A percentile compares a stretch with the other conserved stretches of the same genome.
Evolutionary conservation across 192 early-diverging fungal genomes (phyloP).

Genomic region (Pecoramyces ruminantium): DNA sequence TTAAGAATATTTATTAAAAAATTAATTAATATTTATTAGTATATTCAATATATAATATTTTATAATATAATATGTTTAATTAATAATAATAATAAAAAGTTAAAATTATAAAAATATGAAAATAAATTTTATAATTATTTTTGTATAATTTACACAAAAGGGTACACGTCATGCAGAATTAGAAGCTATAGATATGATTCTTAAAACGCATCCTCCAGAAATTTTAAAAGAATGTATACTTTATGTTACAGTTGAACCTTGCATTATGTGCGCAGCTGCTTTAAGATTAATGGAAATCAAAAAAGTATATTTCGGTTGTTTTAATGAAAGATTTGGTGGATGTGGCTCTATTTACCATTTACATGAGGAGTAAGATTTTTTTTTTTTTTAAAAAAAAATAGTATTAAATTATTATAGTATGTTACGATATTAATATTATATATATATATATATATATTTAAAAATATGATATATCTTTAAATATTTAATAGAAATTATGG

Average conservation of each 20-base stretch:
- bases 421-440: too few relatives aligned
- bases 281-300: slow-evolving; percentile 60
- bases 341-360: slow-evolving; percentile 79
- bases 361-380: slow-evolving; percentile 44
- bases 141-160: too few relatives aligned
- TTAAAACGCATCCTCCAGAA: slow-evolving; percentile 7
- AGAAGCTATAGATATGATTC: slow-evolving; percentile 73
- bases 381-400: neutral
- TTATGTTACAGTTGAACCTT: slow-evolving; percentile 96
- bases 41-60: too few relatives aligned
- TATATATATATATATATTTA: neutral
- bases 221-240: slow-evolving; percentile 41
- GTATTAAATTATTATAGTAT: too few relatives aligned
- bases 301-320: slow-evolving; percentile 79
- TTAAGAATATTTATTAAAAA: too few relatives aligned
- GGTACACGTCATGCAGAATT: slow-evolving; percentile 89
- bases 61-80: neutral
- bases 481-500: neutral
- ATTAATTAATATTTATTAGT: too few relatives aligned
- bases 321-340: slow-evolving; percentile 91
- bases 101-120: too few relatives aligned
- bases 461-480: slow-evolving; percentile 1
- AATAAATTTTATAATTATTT: too few relatives aligned
- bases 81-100: neutral
- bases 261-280: slow-evolving; percentile 93